Conservation (phyloP, 306 rosid genomes). For the Vicia villosa region DNA sequence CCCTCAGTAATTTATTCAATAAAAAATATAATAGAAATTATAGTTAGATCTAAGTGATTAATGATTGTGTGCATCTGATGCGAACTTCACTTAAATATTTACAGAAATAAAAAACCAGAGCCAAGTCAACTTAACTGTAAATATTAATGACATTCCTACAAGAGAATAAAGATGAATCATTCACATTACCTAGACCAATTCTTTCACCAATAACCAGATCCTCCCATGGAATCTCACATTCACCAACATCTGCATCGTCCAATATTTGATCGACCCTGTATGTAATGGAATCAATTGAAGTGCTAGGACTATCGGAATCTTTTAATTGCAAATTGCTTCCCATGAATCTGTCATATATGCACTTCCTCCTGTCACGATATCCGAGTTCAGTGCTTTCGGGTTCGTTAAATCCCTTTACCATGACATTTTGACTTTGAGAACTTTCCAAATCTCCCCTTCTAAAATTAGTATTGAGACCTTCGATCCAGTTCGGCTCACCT, state of each 20-base stretch:
- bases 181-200: constrained; percentile 85
- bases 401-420: constrained; percentile 41
- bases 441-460: constrained; percentile 44
- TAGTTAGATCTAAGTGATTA: constrained; percentile 31
- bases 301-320: constrained; percentile 63
- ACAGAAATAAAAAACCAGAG: constrained; percentile 23
- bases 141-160: constrained; percentile 24
- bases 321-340: constrained; percentile 61
- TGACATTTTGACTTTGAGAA: constrained; percentile 44
- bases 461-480: constrained; percentile 43
- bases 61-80: constrained; percentile 22
- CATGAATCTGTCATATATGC: constrained; percentile 63
- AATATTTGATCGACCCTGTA: constrained; percentile 71
- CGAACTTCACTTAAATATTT: constrained; percentile 12
- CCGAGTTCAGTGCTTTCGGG: constrained; percentile 46
- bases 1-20: constrained; percentile 10
- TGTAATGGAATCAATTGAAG: constrained; percentile 50
- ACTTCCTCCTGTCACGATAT: constrained; percentile 55
- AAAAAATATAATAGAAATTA: constrained; percentile 24
- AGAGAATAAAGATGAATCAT: constrained; percentile 38
- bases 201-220: constrained; percentile 91
- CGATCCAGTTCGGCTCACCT: constrained; percentile 43
- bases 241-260: constrained; percentile 92
- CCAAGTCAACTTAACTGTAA: constrained; percentile 21
- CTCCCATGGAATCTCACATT: constrained; percentile 97